Evolutionary conservation across 306 rosid species (phyloP).

Genomic region (Trichosanthes cucumerina): DNA sequence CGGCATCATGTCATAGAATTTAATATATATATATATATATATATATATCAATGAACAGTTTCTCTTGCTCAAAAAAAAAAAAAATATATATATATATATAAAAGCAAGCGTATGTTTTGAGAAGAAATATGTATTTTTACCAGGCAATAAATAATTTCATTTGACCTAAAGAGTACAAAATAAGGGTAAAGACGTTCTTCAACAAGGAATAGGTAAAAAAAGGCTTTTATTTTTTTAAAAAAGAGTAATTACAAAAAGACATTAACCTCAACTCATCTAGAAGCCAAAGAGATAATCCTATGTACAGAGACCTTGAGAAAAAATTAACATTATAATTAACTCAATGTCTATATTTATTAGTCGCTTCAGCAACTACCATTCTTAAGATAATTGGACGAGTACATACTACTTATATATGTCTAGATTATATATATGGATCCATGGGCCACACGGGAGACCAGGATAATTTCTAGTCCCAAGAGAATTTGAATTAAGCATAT

Average conservation of each 20-base stretch:
- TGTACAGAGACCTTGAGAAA: neutral
- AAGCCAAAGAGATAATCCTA: neutral
- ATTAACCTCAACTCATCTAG: neutral
- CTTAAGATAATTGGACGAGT: neutral
- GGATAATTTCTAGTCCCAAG: neutral
- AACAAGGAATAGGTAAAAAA: neutral
- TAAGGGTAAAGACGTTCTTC: neutral
- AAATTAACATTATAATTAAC: neutral
- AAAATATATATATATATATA: neutral
- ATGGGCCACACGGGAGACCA: neutral
- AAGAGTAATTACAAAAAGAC: neutral
- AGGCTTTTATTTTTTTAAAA: neutral
- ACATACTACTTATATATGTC: neutral
- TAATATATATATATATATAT: neutral
- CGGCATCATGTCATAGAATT: neutral
- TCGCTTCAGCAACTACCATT: neutral
- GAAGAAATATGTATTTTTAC: neutral
- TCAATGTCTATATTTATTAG: neutral
- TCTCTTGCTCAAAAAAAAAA: too few relatives aligned
- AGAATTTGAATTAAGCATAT: neutral
- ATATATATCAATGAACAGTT: too few relatives aligned
- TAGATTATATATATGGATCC: neutral
- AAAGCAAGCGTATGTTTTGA: neutral
- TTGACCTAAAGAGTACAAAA: neutral
- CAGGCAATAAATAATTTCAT: neutral